Percentiles rank a stretch among this genome's conserved stretches.
phyloP scores from a whole-genome alignment of 805 yeast genomes.

The Ogataea zsoltii region DNA sequence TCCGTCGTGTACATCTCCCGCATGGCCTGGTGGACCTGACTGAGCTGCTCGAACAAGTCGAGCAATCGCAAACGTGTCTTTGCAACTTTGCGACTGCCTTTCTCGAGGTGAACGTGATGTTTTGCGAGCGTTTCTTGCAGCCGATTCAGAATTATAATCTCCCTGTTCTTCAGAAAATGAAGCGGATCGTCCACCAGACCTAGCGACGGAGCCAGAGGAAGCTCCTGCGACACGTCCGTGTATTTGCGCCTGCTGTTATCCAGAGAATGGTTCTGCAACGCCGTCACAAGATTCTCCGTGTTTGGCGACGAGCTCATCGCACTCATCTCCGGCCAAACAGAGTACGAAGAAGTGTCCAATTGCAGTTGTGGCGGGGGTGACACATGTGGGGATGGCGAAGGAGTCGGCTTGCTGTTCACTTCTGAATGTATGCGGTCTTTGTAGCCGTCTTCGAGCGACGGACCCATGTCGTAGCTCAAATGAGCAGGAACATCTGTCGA shows the following conservation, averaged over 20 bases:
- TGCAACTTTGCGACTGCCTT: conserved; percentile 38
- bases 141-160: conserved; percentile 27
- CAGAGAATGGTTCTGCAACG: conserved; percentile 1
- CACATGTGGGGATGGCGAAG: no score
- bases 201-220: conserved; percentile 22
- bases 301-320: conserved; percentile 15
- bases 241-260: not conserved
- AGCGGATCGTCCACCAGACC: conserved; percentile 33
- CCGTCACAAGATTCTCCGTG: conserved; percentile 2
- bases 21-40: conserved; percentile 44
- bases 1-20: conserved; percentile 47
- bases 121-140: conserved; percentile 25
- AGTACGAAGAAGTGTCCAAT: conserved; percentile 4
- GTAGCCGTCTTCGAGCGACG: conserved; percentile 23
- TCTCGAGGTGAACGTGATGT: conserved; percentile 32
- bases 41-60: conserved; percentile 35
- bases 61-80: conserved; percentile 33
- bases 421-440: conserved; percentile 11
- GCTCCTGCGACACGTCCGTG: conserved; percentile 1
- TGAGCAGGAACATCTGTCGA: not conserved
- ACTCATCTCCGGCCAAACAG: conserved; percentile 16
- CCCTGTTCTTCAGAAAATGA: conserved; percentile 35
- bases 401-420: not conserved
- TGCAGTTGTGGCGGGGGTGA: conserved; percentile 2
- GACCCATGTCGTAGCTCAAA: conserved; percentile 22